Percentiles rank a stretch among this genome's conserved stretches.
Evolutionary conservation across 441 rosid genomes (phyloP).

Genomic region (Adansonia madagascariensis): DNA sequence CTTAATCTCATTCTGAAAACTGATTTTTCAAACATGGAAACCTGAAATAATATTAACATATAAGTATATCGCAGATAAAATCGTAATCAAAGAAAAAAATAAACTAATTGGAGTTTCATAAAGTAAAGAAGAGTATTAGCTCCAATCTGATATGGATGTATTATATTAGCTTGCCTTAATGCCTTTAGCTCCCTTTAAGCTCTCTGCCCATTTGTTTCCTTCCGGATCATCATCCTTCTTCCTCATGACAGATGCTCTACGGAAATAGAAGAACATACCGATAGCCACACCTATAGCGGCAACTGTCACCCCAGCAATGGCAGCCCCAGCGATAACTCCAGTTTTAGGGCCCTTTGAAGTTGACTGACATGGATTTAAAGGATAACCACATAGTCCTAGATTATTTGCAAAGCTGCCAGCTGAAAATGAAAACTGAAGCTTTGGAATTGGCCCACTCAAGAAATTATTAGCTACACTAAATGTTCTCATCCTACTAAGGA

Average conservation of each 20-base stretch:
- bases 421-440: too few species aligned
- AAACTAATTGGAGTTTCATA: slow-evolving; percentile 16
- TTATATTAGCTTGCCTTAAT: slow-evolving; percentile 55
- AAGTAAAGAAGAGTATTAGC: slow-evolving; percentile 13
- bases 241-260: slow-evolving; percentile 51
- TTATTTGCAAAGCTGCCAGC: slow-evolving; percentile 43
- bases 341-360: slow-evolving; percentile 30
- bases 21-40: slow-evolving; percentile 77
- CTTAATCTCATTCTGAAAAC: slow-evolving; percentile 68
- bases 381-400: slow-evolving; percentile 55
- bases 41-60: slow-evolving; percentile 47
- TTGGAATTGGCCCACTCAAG: slow-evolving; percentile 56
- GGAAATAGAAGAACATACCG: slow-evolving; percentile 60
- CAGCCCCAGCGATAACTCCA: slow-evolving; percentile 67
- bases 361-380: slow-evolving; percentile 46
- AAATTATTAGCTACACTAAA: slow-evolving; percentile 60
- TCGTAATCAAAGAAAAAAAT: not conserved
- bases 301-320: slow-evolving; percentile 60
- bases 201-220: slow-evolving; percentile 89
- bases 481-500: slow-evolving; percentile 45
- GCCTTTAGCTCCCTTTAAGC: slow-evolving; percentile 67
- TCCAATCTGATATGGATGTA: slow-evolving; percentile 11
- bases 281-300: slow-evolving; percentile 65
- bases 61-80: slow-evolving; percentile 24
- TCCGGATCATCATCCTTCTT: slow-evolving; percentile 87